Evolutionary conservation across 495 filamentous ascomycete genomes (phyloP).

Genomic region (Xylaria longipes): DNA sequence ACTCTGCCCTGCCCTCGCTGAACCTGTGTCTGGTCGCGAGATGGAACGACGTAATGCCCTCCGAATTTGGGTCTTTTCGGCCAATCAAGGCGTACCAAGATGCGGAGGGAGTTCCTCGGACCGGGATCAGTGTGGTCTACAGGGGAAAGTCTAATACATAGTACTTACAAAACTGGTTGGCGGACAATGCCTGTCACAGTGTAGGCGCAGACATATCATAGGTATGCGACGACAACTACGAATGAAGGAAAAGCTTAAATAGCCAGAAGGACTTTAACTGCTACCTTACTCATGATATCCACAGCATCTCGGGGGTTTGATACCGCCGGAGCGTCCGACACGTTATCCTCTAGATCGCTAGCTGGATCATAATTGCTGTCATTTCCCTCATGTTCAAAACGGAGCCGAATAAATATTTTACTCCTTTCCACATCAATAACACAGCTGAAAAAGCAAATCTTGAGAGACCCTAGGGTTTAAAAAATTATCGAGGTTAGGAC

Average conservation of each 20-base stretch:
- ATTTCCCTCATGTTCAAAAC: not conserved
- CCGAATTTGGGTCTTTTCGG: not conserved
- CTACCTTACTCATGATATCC: not conserved
- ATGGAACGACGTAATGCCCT: constrained; percentile 18
- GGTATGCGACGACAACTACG: not conserved
- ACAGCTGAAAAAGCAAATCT: constrained; percentile 3
- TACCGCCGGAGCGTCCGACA: not conserved
- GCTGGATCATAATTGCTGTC: no score
- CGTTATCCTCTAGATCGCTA: not conserved
- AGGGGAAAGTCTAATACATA: not conserved
- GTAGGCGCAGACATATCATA: not conserved
- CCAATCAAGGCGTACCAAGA: not conserved
- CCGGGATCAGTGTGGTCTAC: not conserved
- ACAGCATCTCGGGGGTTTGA: not conserved
- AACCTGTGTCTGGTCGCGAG: not conserved
- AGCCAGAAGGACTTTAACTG: not conserved
- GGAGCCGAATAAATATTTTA: not conserved
- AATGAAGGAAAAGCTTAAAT: no score
- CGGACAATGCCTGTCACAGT: not conserved
- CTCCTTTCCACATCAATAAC: not conserved
- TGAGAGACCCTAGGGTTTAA: not conserved
- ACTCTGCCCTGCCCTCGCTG: no score
- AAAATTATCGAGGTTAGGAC: not conserved
- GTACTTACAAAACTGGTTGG: constrained; percentile 1
- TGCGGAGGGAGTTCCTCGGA: constrained; percentile 15